Conservation (phyloP, 2,329 filamentous ascomycete genomes). For the Fusarium lyarnte region DNA sequence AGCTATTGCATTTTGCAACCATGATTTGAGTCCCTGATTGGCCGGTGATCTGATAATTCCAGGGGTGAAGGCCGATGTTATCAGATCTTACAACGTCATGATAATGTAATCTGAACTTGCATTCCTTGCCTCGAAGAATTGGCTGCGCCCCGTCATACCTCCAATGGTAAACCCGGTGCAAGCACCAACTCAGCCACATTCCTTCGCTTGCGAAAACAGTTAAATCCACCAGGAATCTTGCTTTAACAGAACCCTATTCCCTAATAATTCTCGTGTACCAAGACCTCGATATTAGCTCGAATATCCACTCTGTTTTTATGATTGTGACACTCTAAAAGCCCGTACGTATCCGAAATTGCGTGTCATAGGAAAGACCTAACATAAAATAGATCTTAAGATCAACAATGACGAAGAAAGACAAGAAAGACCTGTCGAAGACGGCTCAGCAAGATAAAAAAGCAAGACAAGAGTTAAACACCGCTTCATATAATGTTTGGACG, state of each 20-base stretch:
- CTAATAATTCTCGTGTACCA: not conserved
- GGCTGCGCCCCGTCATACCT: not conserved
- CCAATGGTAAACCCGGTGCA: not conserved
- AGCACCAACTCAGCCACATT: not conserved
- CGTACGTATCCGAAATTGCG: not conserved
- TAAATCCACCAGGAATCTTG: not conserved
- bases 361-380: not conserved
- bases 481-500: not conserved
- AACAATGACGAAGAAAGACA: not conserved
- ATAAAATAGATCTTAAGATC: not conserved
- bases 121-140: not conserved
- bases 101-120: not conserved
- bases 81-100: not conserved
- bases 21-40: not conserved
- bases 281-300: not conserved
- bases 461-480: not conserved
- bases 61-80: not conserved
- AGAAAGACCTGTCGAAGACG: not conserved
- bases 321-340: accelerated
- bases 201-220: not conserved
- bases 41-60: not conserved
- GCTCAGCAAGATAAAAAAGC: not conserved
- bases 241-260: not conserved
- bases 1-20: not conserved
- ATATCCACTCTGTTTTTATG: not conserved